Evolutionary conservation across 176 grass and related monocot genomes (phyloP).

Genomic region (Thinopyrum elongatum): DNA sequence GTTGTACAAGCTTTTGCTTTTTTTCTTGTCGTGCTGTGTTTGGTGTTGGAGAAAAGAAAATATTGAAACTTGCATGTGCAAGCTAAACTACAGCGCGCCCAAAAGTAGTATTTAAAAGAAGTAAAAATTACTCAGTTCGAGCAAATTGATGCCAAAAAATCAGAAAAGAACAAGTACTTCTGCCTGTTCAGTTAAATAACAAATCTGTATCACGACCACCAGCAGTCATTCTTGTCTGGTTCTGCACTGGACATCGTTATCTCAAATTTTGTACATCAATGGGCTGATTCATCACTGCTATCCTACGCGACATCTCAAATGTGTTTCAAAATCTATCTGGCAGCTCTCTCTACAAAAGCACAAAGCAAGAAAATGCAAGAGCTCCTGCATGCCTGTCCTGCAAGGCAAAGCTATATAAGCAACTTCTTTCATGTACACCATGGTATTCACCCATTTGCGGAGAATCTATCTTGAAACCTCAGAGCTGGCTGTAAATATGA

Average conservation of each 20-base stretch:
- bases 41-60: not conserved
- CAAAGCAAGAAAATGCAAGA: not conserved
- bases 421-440: not conserved
- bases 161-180: too few species aligned
- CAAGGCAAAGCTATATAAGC: not conserved
- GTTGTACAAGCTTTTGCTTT: not conserved
- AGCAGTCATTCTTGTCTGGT: not conserved
- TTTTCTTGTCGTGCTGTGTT: not conserved
- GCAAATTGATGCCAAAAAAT: not conserved
- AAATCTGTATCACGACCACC: not conserved
- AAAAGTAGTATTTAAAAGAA: not conserved
- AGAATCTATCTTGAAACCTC: not conserved
- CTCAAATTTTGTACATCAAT: conserved; percentile 4
- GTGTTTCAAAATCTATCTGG: not conserved
- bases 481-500: not conserved
- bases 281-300: not conserved
- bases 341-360: not conserved
- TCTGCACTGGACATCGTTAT: not conserved
- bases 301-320: too few species aligned
- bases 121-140: not conserved
- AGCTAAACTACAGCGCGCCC: not conserved
- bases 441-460: not conserved
- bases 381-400: not conserved
- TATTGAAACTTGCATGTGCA: not conserved
- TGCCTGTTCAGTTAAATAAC: not conserved